phyloP scores from a whole-genome alignment of 768 basidiomycete species.

The Leucosporidium creatinivorum region DNA sequence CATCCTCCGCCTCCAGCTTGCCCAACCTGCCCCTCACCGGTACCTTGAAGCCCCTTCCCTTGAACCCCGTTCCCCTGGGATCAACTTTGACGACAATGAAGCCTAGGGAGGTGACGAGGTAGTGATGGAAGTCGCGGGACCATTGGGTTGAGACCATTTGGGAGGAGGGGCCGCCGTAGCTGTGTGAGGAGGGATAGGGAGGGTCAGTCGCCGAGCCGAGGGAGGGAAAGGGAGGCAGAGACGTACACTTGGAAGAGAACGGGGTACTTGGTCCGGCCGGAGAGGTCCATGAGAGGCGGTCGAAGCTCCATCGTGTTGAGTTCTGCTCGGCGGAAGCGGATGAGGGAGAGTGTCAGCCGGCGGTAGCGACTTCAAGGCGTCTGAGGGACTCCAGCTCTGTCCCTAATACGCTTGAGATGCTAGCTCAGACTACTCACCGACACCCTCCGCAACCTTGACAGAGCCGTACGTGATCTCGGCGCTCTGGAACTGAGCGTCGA shows the following conservation, averaged over 20 bases:
- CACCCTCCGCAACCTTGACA: constrained; percentile 55
- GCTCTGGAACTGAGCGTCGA: constrained; percentile 60
- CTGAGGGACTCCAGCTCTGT: too few relatives aligned
- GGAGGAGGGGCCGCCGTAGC: constrained; percentile 83
- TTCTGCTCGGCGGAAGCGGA: not conserved
- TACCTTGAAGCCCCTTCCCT: constrained; percentile 75
- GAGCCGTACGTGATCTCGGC: constrained; percentile 65
- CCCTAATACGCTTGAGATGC: too few relatives aligned
- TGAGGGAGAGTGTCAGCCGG: too few relatives aligned
- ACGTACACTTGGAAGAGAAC: constrained; percentile 77
- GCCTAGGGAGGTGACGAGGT: constrained; percentile 67
- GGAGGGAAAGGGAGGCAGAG: not conserved
- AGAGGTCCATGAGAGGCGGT: constrained; percentile 85
- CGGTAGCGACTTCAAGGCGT: not conserved
- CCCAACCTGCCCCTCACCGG: constrained; percentile 84
- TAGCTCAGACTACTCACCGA: not conserved
- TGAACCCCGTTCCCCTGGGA: constrained; percentile 87
- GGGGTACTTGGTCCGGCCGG: constrained; percentile 91
- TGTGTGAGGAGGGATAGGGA: constrained; percentile 37
- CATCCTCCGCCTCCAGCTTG: constrained; percentile 79
- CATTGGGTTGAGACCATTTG: constrained; percentile 63
- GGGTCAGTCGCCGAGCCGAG: not conserved
- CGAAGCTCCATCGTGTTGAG: constrained; percentile 78
- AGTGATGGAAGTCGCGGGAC: constrained; percentile 75
- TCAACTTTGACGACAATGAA: constrained; percentile 85